Conservation (phyloP, 257 asterid genomes). For the Nicotiana sylvestris region DNA sequence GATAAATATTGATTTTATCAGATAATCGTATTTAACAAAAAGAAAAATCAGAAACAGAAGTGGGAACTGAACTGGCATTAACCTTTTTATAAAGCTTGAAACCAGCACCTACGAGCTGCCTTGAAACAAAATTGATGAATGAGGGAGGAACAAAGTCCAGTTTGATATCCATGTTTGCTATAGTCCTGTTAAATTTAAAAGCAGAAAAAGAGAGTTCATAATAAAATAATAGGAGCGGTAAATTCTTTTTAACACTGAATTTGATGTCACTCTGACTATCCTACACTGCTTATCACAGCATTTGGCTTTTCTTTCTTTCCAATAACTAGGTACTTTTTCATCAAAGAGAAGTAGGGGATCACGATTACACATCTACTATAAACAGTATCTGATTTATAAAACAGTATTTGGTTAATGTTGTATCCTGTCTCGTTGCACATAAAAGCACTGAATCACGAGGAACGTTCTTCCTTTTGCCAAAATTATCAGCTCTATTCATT, state of each 20-base stretch:
- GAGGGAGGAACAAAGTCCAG: conserved; percentile 78
- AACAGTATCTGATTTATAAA: too few relatives aligned
- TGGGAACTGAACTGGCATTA: conserved; percentile 1
- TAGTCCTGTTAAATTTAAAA: conserved; percentile 53
- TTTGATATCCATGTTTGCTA: conserved; percentile 82
- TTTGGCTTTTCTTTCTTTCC: too few relatives aligned
- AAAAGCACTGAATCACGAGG: too few relatives aligned
- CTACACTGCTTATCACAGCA: too few relatives aligned
- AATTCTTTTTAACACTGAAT: neutral
- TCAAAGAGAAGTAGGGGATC: too few relatives aligned
- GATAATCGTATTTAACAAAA: neutral
- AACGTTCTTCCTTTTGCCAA: too few relatives aligned
- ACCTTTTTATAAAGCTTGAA: conserved; percentile 96
- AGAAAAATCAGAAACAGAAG: neutral
- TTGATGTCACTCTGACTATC: too few relatives aligned
- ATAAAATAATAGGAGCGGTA: neutral
- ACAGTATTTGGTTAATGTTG: too few relatives aligned
- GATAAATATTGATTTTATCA: neutral
- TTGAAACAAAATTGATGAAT: conserved; percentile 72
- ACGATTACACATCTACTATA: too few relatives aligned
- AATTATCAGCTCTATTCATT: too few relatives aligned
- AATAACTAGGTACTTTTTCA: too few relatives aligned
- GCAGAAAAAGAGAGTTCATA: neutral
- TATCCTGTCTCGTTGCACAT: too few relatives aligned
- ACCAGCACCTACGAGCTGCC: conserved; percentile 92